Conservation (phyloP, 208 protist species). For the Hexamita inflata region DNA sequence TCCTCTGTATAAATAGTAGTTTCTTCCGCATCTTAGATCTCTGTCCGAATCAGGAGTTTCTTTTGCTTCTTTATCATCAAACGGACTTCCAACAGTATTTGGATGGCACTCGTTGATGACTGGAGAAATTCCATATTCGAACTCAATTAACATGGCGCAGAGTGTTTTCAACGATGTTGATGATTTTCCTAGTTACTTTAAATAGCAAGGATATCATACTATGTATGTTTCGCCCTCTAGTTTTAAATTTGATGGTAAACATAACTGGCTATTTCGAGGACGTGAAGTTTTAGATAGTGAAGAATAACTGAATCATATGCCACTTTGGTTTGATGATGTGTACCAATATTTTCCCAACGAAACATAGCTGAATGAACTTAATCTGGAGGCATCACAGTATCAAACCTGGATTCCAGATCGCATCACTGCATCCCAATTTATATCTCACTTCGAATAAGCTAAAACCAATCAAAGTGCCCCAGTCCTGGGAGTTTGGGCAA, state of each 20-base stretch:
- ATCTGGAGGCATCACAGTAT: too few species aligned
- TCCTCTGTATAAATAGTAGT: neutral
- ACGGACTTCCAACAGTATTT: constrained; percentile 5
- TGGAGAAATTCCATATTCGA: neutral
- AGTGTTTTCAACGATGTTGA: neutral
- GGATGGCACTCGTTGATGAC: constrained; percentile 22
- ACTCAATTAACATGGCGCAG: neutral
- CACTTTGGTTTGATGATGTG: too few species aligned
- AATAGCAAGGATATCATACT: neutral
- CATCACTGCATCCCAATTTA: too few species aligned
- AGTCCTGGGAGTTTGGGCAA: too few species aligned
- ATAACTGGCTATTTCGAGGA: neutral
- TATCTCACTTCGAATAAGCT: too few species aligned
- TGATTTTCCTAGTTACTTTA: neutral
- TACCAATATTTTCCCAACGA: too few species aligned
- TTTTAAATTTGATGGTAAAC: constrained; percentile 5
- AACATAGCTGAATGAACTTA: too few species aligned
- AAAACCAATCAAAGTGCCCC: too few species aligned
- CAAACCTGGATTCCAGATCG: too few species aligned
- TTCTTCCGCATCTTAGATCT: neutral
- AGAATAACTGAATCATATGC: too few species aligned
- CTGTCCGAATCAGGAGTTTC: neutral
- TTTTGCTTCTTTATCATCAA: neutral
- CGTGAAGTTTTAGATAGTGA: too few species aligned
- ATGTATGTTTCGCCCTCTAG: neutral